These are phyloP conservation scores for Colletotrichum somersetense DNA, from an alignment of 2,329 filamentous ascomycete species.

Conservation along the genomic window DNA sequence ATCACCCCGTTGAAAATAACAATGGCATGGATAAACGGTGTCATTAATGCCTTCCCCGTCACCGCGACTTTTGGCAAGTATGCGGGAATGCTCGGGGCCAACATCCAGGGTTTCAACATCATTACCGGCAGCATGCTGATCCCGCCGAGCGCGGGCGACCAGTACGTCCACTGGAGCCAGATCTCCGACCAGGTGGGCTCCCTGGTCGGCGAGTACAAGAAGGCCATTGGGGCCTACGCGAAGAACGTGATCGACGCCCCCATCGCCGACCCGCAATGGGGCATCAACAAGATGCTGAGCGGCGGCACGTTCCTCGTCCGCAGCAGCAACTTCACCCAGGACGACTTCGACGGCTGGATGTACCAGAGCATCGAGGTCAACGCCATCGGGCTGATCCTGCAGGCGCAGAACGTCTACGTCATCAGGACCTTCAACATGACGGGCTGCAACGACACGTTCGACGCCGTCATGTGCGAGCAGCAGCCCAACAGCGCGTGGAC, in stretches of 20 bases:
- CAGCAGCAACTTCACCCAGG: constrained; percentile 16
- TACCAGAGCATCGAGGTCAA: constrained; percentile 10
- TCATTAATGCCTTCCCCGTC: constrained; percentile 15
- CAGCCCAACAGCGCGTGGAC: constrained; percentile 18
- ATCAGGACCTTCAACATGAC: constrained; percentile 13
- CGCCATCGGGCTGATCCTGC: constrained; percentile 17
- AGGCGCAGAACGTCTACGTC: constrained; percentile 20
- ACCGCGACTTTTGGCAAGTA: background rate
- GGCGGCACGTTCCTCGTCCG: constrained; percentile 12
- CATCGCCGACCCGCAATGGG: constrained; percentile 20
- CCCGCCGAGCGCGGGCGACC: background rate
- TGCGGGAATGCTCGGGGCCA: background rate
- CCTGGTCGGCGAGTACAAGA: background rate
- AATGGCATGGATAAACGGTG: constrained; percentile 11
- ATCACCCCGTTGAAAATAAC: background rate
- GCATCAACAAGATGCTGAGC: constrained; percentile 17
- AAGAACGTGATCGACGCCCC: constrained; percentile 16
- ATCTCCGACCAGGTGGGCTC: constrained; percentile 6
- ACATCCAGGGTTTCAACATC: background rate
- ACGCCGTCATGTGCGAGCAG: background rate
- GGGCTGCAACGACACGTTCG: background rate
- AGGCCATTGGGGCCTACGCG: background rate
- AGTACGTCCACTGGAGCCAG: constrained; percentile 9
- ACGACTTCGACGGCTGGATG: constrained; percentile 30
- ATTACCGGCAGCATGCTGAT: background rate